Evolutionary conservation across 305 asterid species (phyloP).

Genomic region (Nicotiana rustica): DNA sequence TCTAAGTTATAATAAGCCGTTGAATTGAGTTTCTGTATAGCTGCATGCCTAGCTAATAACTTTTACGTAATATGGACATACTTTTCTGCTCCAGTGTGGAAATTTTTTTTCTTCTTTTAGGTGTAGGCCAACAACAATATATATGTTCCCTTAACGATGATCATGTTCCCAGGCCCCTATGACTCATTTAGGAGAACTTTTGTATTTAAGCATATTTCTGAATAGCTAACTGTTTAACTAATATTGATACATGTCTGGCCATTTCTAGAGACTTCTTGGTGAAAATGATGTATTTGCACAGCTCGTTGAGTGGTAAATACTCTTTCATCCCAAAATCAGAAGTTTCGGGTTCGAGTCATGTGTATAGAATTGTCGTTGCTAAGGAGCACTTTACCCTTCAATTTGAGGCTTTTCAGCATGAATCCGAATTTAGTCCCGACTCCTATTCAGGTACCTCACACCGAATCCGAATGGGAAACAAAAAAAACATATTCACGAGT

Average conservation of each 20-base stretch:
- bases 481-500: too few species aligned
- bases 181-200: background rate
- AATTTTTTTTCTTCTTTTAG: too few species aligned
- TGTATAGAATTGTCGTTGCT: too few species aligned
- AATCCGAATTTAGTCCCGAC: fast-evolving
- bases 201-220: slow-evolving; percentile 1
- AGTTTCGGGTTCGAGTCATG: fast-evolving
- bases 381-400: fast-evolving
- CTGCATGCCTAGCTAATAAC: too few species aligned
- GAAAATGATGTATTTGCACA: background rate
- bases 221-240: background rate
- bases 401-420: fast-evolving
- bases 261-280: background rate
- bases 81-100: background rate
- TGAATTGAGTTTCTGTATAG: too few species aligned
- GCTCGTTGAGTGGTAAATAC: too few species aligned
- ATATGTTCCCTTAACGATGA: background rate
- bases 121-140: background rate
- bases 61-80: background rate
- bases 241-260: background rate
- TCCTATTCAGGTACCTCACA: fast-evolving
- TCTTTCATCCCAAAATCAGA: too few species aligned
- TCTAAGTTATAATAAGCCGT: too few species aligned
- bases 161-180: background rate
- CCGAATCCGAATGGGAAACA: too few species aligned